Evolutionary conservation across 208 protist genomes (phyloP), one percentile per base, ranked within the genome.

Genomic region (Leishmania martiniquensis): DNA sequence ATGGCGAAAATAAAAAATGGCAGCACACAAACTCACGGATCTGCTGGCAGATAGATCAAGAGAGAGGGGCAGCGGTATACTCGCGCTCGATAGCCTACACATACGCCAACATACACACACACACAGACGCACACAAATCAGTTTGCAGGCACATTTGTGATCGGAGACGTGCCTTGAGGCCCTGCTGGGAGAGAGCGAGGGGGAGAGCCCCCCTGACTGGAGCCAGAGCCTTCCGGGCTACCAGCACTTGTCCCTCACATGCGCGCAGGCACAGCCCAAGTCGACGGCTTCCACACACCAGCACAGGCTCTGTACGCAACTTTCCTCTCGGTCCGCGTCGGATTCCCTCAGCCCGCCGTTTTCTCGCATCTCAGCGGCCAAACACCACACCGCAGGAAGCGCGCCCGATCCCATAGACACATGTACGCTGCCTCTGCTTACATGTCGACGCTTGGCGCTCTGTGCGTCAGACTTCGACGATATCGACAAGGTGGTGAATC

Each of bases 401-500:
- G 15, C 12, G 20, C 42, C 22, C 42, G 7, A 37, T 22, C 4
- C 25, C 20, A 69, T 3, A 49, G 17, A n/a, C n/a, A n/a, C n/a
- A 29, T 49, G 5, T 69, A 42, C 6, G 25, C 32, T 29, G 37
- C 2, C n/a, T 69, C 39, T 45, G 65, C 5, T 69, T 20, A 69
- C 0, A 7, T 69, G 42, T 51, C 65, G 9, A 51, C 65, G 20
- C 39, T 47, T 47, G 65, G 37, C 7, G 7, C 42, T 72, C 47
- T 25, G 1, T 6, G 49, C 44, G 34, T 76, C 90, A 85, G 57
- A 94, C 73, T 51, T 97, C 90, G 2, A 89, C 89, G 71, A 97
- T 92, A 32, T 85, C 83, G 59, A 97, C 92, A 51, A 96, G 83
- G 32, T 92, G 66, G 57, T 87, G 91, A 65, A 97, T 93, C 78